Percentiles rank a stretch among this genome's conserved stretches.
Conservation (phyloP, 345 rosid genomes). For the Physaria fendleri region DNA sequence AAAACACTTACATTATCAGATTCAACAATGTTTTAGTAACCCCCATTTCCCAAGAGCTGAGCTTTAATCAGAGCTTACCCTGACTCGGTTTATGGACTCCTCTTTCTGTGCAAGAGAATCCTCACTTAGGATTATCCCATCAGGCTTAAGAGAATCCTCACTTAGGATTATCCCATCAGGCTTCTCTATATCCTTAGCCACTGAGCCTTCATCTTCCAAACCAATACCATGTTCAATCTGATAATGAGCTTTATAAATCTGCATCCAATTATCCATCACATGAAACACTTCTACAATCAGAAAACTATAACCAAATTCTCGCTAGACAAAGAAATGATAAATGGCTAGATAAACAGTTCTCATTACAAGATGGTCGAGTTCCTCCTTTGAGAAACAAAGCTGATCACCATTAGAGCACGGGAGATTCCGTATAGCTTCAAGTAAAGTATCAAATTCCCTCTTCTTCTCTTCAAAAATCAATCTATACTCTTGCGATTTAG, state of each 20-base stretch:
- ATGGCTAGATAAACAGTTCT: not conserved
- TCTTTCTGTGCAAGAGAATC: conserved; percentile 74
- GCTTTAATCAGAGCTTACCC: conserved; percentile 41
- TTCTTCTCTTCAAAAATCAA: conserved; percentile 50
- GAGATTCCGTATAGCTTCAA: conserved; percentile 63
- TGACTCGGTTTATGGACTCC: conserved; percentile 58
- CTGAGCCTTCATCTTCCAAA: conserved; percentile 71
- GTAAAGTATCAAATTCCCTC: conserved; percentile 64
- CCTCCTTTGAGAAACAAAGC: conserved; percentile 75
- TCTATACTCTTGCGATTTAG: conserved; percentile 36
- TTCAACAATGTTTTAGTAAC: not conserved
- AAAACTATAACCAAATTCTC: not conserved
- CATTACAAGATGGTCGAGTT: conserved; percentile 70
- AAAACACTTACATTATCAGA: conserved; percentile 3
- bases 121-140: conserved; percentile 57
- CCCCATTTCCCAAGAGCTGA: not conserved
- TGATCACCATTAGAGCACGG: conserved; percentile 29
- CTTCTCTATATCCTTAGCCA: conserved; percentile 62
- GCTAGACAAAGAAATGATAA: not conserved
- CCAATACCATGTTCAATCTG: conserved; percentile 72
- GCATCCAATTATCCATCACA: conserved; percentile 33
- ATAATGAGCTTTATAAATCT: conserved; percentile 66
- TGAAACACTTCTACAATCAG: conserved; percentile 3
- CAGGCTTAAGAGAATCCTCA: no score
- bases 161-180: conserved; percentile 57